Percentiles rank a stretch among this genome's conserved stretches.
Evolutionary conservation across 495 filamentous ascomycete genomes (phyloP).

Genomic region (Podospora didyma): DNA sequence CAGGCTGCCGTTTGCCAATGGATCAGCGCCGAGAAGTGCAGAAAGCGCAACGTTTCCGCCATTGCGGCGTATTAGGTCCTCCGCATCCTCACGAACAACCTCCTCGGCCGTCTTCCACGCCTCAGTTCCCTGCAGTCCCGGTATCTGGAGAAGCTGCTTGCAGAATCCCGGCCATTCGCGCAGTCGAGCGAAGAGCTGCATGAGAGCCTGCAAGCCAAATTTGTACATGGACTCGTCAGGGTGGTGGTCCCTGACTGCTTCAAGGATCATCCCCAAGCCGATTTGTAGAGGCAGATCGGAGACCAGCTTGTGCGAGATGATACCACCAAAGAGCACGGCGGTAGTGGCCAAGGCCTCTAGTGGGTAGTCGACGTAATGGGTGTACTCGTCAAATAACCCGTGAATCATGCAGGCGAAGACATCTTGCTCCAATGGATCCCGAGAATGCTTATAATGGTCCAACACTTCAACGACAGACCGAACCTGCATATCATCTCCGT

Average conservation of each 20-base stretch:
- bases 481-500: conserved; percentile 78
- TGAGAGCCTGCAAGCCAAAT: conserved; percentile 93
- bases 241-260: conserved; percentile 80
- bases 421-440: conserved; percentile 80
- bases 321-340: conserved; percentile 92
- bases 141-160: conserved; percentile 72
- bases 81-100: conserved; percentile 63
- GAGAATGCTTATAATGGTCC: conserved; percentile 77
- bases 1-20: conserved; percentile 59
- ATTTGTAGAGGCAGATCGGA: conserved; percentile 86
- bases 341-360: conserved; percentile 91
- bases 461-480: conserved; percentile 76
- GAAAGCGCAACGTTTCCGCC: conserved; percentile 24
- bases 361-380: conserved; percentile 90
- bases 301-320: conserved; percentile 88
- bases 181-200: conserved; percentile 78
- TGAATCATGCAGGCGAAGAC: conserved; percentile 98
- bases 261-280: conserved; percentile 90
- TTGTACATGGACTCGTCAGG: conserved; percentile 91
- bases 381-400: conserved; percentile 94
- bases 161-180: conserved; percentile 91
- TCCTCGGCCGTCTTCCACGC: conserved; percentile 79
- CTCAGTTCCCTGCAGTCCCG: conserved; percentile 76
- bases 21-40: conserved; percentile 10
- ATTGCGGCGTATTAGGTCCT: conserved; percentile 45